A percentile compares a stretch with the other conserved stretches of the same genome.
Conservation (phyloP, 2,329 filamentous ascomycete species). For the Colletotrichum siamense region DNA sequence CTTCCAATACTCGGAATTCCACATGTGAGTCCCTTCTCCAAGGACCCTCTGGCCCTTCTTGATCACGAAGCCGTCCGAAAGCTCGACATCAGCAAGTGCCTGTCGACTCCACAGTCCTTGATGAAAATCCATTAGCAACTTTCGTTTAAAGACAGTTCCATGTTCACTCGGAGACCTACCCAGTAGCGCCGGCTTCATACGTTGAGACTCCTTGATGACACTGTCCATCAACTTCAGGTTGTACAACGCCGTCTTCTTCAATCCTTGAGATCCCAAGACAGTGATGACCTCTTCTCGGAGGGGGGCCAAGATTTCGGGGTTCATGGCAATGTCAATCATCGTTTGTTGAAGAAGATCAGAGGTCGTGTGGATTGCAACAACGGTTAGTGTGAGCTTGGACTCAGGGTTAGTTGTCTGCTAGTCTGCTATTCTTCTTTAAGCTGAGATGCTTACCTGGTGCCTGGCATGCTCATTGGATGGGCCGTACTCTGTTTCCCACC, state of each 20-base stretch:
- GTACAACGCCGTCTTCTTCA: slow-evolving; percentile 26
- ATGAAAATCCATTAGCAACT: neutral
- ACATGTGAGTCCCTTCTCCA: slow-evolving; percentile 19
- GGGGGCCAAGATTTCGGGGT: slow-evolving; percentile 24
- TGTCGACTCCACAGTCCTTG: neutral
- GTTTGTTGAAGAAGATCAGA: slow-evolving; percentile 23
- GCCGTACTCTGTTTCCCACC: slow-evolving; percentile 7
- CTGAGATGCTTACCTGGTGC: slow-evolving; percentile 27
- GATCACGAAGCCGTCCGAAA: slow-evolving; percentile 23
- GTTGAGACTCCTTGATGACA: slow-evolving; percentile 29
- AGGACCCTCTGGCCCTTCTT: slow-evolving; percentile 23
- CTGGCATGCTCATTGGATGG: slow-evolving; percentile 27
- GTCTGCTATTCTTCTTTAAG: neutral
- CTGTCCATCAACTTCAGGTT: slow-evolving; percentile 29
- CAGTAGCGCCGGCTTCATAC: slow-evolving; percentile 24
- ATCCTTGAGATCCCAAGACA: slow-evolving; percentile 22
- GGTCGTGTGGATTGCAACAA: slow-evolving; percentile 28
- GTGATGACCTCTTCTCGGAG: slow-evolving; percentile 26
- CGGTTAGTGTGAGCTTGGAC: slow-evolving; percentile 15
- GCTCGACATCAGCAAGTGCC: slow-evolving; percentile 16
- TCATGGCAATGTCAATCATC: slow-evolving; percentile 23
- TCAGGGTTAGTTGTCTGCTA: neutral
- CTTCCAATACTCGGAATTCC: slow-evolving; percentile 19
- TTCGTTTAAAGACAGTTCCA: neutral
- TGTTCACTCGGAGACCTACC: slow-evolving; percentile 2